Evolutionary conservation across 208 protist species (phyloP), one percentile per base, ranked within the genome.

Genomic region (Wallacemonas sp.): DNA sequence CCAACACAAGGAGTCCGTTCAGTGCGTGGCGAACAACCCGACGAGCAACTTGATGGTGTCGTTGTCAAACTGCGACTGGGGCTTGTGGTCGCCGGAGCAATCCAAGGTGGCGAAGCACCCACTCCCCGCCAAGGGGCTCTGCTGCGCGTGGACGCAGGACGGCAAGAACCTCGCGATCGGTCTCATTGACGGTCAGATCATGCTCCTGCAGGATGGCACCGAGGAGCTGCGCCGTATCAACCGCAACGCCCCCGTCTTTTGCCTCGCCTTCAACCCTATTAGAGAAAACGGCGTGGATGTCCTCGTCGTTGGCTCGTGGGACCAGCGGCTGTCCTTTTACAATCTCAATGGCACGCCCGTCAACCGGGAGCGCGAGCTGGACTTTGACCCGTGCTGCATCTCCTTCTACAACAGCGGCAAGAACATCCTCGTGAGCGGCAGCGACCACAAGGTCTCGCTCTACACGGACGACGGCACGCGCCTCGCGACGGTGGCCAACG

Each of bases 321-420:
- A 98, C 77, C 82, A 96, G 56, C 89, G 82, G 16, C 72, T 99
- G 54, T 96, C 94, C n/a, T 99, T 99, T 68, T 99, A 98, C 71
- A 80, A 95, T 60, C 74, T 93, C 21, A 87, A 78, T 38, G 96
- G 96, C 9, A 76, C 83, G 6, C 70, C 85, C 24, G 71, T 86
- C 1, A 78, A 75, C 29, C 72, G 83, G 49, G 87, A 96, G 71
- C 72, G 83, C 58, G 78, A 92, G 30, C 76, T 98, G 5, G 84
- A 86, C 66, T 98, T 93, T 77, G 97, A 99, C 69, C 97, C 97
- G 8, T 98, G 95, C 76, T 85, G 77, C 46, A 68, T 99, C 24
- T 83, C 83, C 9, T 98, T 93, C 74, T 98, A 93, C 72, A 61
- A 75, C 26, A 81, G 81, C 36, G 98, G 97, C 33, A 87, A 98